Evolutionary conservation across 164 flowering plant genomes (phyloP).

Genomic region (Akebia trifoliata): DNA sequence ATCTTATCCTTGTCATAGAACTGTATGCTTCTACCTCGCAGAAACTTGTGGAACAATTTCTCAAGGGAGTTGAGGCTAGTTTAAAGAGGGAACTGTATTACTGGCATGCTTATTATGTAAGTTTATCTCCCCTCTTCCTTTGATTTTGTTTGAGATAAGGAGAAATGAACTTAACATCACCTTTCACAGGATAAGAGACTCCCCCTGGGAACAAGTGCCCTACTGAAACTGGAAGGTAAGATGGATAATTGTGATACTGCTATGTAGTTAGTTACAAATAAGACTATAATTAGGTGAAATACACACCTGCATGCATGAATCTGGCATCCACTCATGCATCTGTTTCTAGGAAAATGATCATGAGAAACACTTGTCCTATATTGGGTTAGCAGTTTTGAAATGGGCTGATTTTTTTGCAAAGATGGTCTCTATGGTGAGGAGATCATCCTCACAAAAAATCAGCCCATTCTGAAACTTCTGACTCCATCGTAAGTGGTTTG

Average conservation of each 20-base stretch:
- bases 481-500: too few species aligned
- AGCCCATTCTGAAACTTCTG: too few species aligned
- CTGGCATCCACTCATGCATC: too few species aligned
- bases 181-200: conserved; percentile 62
- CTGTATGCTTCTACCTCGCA: conserved; percentile 26
- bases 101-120: conserved; percentile 83
- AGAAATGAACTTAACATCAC: conserved; percentile 3
- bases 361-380: too few species aligned
- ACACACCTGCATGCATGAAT: too few species aligned
- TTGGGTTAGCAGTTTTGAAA: too few species aligned
- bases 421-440: too few species aligned
- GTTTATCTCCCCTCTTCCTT: conserved; percentile 17
- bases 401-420: too few species aligned
- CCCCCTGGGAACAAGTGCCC: conserved; percentile 59
- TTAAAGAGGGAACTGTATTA: conserved; percentile 55
- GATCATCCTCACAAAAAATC: too few species aligned
- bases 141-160: background rate
- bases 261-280: too few species aligned
- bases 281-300: too few species aligned
- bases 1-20: conserved; percentile 2
- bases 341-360: too few species aligned
- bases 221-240: conserved; percentile 70
- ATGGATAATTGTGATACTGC: background rate
- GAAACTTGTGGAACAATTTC: conserved; percentile 70
- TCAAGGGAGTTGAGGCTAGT: conserved; percentile 44